Conservation (phyloP, 2,329 filamentous ascomycete genomes). For the Karstenula rhodostoma region DNA sequence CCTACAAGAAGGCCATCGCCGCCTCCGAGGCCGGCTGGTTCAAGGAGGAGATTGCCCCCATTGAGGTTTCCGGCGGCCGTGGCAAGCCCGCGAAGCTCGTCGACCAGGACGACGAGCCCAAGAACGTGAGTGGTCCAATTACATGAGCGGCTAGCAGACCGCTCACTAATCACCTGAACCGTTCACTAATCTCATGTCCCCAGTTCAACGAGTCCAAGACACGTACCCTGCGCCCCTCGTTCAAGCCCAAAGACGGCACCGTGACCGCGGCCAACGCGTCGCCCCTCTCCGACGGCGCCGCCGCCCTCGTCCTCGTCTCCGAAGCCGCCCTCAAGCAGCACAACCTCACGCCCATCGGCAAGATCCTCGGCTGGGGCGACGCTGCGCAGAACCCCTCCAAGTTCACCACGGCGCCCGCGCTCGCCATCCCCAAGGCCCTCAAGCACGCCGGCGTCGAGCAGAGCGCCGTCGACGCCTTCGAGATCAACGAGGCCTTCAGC, state of each 20-base stretch:
- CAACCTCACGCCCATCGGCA: slow-evolving; percentile 88
- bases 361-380: slow-evolving; percentile 97
- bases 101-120: slow-evolving; percentile 91
- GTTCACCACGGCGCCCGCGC: slow-evolving; percentile 92
- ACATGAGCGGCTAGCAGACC: background rate
- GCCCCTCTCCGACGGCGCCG: slow-evolving; percentile 92
- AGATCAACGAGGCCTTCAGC: slow-evolving; percentile 99
- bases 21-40: slow-evolving; percentile 85
- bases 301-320: slow-evolving; percentile 90
- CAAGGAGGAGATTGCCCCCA: slow-evolving; percentile 83
- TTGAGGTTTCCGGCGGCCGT: slow-evolving; percentile 86
- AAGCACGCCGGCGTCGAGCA: slow-evolving; percentile 87
- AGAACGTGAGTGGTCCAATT: slow-evolving; percentile 69
- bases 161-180: background rate
- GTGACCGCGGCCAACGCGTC: slow-evolving; percentile 97
- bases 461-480: slow-evolving; percentile 86
- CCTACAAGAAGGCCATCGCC: slow-evolving; percentile 91
- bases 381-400: slow-evolving; percentile 90
- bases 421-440: slow-evolving; percentile 96
- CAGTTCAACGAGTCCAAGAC: slow-evolving; percentile 63
- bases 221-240: slow-evolving; percentile 69
- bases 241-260: slow-evolving; percentile 85
- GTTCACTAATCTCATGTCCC: slow-evolving; percentile 26
- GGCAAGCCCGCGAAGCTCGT: slow-evolving; percentile 86
- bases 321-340: slow-evolving; percentile 94